Percentiles rank a stretch among this genome's conserved stretches.
These are phyloP conservation scores for Nigrospora sphaerica DNA, from an alignment of 2,329 filamentous ascomycete genomes.

Conservation along the genomic window DNA sequence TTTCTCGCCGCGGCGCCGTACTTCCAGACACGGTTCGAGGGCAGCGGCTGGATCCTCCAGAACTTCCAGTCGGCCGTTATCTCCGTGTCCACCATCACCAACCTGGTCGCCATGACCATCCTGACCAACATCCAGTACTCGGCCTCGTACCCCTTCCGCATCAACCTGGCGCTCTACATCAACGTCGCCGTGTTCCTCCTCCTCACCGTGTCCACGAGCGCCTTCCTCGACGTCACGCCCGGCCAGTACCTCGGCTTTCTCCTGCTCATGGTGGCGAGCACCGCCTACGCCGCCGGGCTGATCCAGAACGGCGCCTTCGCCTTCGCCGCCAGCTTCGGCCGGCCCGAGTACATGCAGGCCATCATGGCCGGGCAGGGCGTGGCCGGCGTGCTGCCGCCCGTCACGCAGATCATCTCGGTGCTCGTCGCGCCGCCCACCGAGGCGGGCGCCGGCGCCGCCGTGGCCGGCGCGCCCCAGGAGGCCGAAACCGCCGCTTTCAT, in stretches of 20 bases:
- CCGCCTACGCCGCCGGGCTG: slow-evolving; percentile 73
- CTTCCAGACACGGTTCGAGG: slow-evolving; percentile 75
- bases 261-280: slow-evolving; percentile 71
- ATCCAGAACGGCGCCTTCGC: slow-evolving; percentile 94
- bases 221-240: slow-evolving; percentile 56
- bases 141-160: slow-evolving; percentile 83
- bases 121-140: slow-evolving; percentile 73
- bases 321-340: slow-evolving; percentile 78
- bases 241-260: slow-evolving; percentile 71
- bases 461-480: slow-evolving; percentile 11
- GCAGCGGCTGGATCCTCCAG: slow-evolving; percentile 61
- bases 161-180: slow-evolving; percentile 67
- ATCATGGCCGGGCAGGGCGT: slow-evolving; percentile 94
- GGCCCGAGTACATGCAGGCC: slow-evolving; percentile 85
- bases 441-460: slow-evolving; percentile 25
- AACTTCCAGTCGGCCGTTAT: slow-evolving; percentile 90
- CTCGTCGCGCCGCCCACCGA: slow-evolving; percentile 46
- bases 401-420: slow-evolving; percentile 76
- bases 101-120: slow-evolving; percentile 67
- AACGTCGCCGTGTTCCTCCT: slow-evolving; percentile 72
- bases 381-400: slow-evolving; percentile 80
- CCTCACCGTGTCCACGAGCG: slow-evolving; percentile 70
- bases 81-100: slow-evolving; percentile 78
- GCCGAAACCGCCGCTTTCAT: slow-evolving; percentile 68
- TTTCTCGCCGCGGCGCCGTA: slow-evolving; percentile 93